Evolutionary conservation across 2,329 filamentous ascomycete genomes (phyloP), one percentile per base, ranked within the genome.

Genomic region (Diaporthe vexans): DNA sequence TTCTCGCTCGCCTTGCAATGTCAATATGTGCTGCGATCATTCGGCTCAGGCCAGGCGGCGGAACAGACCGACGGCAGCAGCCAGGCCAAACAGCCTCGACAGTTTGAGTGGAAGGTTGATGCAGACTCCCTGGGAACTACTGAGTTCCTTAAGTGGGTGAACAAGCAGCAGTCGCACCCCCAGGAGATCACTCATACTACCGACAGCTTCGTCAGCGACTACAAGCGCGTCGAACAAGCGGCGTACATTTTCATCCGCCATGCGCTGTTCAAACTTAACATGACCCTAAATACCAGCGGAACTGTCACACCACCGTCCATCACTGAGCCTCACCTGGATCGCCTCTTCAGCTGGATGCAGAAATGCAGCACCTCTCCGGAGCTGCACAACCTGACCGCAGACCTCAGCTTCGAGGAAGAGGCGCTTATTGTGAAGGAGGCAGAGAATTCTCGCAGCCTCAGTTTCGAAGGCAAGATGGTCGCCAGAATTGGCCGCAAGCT

Each of bases 171-270:
- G n/a, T 13, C n/a, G 9, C 19, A 48, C 1, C 6, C 19, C 10
- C 6, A 1, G 6, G 17, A 48, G 21, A 19, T 2, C 7, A 19
- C 19, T 21, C 8, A 48, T 9, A 21, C 7, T 9, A 48, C 17
- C 7, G 46, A 48, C 9, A 54, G 59, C 37, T 51, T 48, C 37
- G 26, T 52, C 11, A n/a, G 26, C 9, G 56, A 76, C 35, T 43
- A 67, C 29, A 11, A 35, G 21, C 13, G 29, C n/a, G 51, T 67
- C 61, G 74, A 76, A 15, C 63, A 56, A 19, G 74, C 57, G 6
- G 74, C 76, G 1, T 48, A 37, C 3, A 76, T 76, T 17, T 76
- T 73, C 58, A 72, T 76, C 4, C 76, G 76, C 1, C 40, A 72
- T 19, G 73, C 76, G 6, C 35, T 74, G 3, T n/a, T 52, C 26